Evolutionary conservation across 1,284 basidiomycete species (phyloP).

Genomic region (Pseudozyma pruni): DNA sequence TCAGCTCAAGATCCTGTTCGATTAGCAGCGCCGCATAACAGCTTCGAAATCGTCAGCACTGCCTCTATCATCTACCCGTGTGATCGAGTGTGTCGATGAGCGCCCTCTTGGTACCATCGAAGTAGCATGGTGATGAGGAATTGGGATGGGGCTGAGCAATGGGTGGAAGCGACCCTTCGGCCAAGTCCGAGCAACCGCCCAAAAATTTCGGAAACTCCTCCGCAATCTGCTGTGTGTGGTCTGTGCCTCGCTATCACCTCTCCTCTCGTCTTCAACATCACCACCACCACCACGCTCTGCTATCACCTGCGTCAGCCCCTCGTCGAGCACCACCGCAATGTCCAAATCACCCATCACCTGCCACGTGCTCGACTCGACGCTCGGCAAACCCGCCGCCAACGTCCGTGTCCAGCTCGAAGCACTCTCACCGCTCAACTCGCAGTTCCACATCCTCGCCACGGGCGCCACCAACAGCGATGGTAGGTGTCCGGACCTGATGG

Average conservation of each 20-base stretch:
- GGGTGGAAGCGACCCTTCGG: constrained; percentile 7
- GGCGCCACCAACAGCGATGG: constrained; percentile 85
- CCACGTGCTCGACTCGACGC: constrained; percentile 86
- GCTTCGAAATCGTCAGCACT: too few species aligned
- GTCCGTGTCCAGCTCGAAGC: constrained; percentile 45
- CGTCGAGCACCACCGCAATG: constrained; percentile 5
- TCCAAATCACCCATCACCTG: constrained; percentile 79
- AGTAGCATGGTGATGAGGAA: too few species aligned
- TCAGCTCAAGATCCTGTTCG: constrained; percentile 33
- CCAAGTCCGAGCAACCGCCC: constrained; percentile 16
- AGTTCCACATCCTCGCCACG: constrained; percentile 33
- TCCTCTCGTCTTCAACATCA: constrained; percentile 1
- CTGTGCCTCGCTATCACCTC: constrained; percentile 11
- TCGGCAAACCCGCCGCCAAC: constrained; percentile 78
- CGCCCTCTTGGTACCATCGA: too few species aligned
- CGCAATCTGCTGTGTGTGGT: constrained; percentile 4
- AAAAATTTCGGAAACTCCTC: constrained; percentile 13
- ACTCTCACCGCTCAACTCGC: constrained; percentile 23
- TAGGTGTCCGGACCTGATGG: constrained; percentile 78
- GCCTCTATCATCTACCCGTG: too few species aligned
- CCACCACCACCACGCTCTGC: background rate
- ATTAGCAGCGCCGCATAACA: constrained; percentile 19
- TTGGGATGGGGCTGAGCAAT: too few species aligned
- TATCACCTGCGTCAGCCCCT: background rate
- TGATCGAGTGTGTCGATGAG: background rate